These are phyloP conservation scores for Heritiera fomes DNA, from an alignment of 345 rosid species.

Conservation along the genomic window DNA sequence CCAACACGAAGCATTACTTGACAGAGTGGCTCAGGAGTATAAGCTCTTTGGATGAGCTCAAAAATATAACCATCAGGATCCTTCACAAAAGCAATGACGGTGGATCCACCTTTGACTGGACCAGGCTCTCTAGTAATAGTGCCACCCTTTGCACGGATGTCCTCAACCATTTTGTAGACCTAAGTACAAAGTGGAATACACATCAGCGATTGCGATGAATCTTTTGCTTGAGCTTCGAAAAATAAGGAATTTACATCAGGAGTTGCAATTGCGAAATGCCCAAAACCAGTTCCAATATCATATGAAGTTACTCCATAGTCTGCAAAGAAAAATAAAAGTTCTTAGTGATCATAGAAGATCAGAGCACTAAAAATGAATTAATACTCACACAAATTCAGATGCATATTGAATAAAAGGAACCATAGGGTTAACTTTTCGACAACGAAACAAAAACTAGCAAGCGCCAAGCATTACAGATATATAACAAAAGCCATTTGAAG, in stretches of 20 bases:
- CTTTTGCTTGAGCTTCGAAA: not conserved
- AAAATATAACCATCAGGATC: constrained; percentile 95
- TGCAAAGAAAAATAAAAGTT: constrained; percentile 29
- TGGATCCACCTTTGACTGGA: constrained; percentile 81
- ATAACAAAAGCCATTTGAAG: not conserved
- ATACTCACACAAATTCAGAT: not conserved
- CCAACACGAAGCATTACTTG: constrained; percentile 98
- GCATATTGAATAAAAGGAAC: not conserved
- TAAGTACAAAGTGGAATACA: constrained; percentile 26
- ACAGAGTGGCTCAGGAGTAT: constrained; percentile 91
- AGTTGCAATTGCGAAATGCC: constrained; percentile 91
- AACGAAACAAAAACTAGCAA: not conserved
- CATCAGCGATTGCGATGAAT: constrained; percentile 5
- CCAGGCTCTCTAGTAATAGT: constrained; percentile 83
- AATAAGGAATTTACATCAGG: constrained; percentile 56
- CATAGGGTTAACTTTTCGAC: too few species aligned
- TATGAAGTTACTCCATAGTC: constrained; percentile 87
- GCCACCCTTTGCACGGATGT: constrained; percentile 75
- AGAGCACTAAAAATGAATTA: not conserved
- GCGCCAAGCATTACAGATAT: not conserved
- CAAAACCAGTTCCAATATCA: constrained; percentile 93
- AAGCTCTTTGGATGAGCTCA: constrained; percentile 84
- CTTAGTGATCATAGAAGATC: constrained; percentile 5
- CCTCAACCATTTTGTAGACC: constrained; percentile 83
- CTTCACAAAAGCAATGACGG: constrained; percentile 84